Conservation (phyloP, 2,329 filamentous ascomycete species). For the Stagonosporopsis rhizophila region DNA sequence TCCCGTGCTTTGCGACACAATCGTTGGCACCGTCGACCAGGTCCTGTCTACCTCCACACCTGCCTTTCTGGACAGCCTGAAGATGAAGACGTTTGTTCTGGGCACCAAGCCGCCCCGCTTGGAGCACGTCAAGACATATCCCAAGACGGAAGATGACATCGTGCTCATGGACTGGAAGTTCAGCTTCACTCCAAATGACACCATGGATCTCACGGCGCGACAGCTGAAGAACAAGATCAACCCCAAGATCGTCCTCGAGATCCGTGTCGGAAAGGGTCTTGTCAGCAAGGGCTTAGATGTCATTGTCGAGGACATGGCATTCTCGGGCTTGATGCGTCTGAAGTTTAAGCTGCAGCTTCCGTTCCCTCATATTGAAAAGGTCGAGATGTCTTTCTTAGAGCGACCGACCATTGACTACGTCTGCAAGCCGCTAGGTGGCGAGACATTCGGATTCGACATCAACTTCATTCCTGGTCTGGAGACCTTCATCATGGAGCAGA, state of each 20-base stretch:
- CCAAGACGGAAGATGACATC: conserved; percentile 91
- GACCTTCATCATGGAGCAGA: conserved; percentile 92
- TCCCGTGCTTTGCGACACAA: conserved; percentile 87
- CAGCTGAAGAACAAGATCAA: conserved; percentile 97
- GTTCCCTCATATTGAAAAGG: conserved; percentile 92
- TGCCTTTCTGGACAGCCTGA: conserved; percentile 89
- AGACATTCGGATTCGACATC: conserved; percentile 96
- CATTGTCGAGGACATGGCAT: conserved; percentile 97
- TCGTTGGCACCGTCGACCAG: conserved; percentile 94
- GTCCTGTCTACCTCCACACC: conserved; percentile 92
- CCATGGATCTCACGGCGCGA: conserved; percentile 84
- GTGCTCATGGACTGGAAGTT: conserved; percentile 99
- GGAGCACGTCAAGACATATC: conserved; percentile 98
- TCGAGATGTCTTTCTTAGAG: conserved; percentile 94
- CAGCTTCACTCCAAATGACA: conserved; percentile 97
- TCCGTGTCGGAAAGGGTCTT: conserved; percentile 93
- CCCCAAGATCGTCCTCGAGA: conserved; percentile 93
- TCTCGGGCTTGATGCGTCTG: conserved; percentile 92
- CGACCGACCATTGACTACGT: conserved; percentile 93
- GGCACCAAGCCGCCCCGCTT: conserved; percentile 94
- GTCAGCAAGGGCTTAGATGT: conserved; percentile 97
- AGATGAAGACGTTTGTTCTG: conserved; percentile 90
- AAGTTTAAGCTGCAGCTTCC: conserved; percentile 97
- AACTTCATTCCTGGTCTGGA: conserved; percentile 98
- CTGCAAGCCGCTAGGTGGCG: conserved; percentile 95